Conservation (phyloP, 371 early-diverging fungal genomes). For the Mortierella sp. region DNA sequence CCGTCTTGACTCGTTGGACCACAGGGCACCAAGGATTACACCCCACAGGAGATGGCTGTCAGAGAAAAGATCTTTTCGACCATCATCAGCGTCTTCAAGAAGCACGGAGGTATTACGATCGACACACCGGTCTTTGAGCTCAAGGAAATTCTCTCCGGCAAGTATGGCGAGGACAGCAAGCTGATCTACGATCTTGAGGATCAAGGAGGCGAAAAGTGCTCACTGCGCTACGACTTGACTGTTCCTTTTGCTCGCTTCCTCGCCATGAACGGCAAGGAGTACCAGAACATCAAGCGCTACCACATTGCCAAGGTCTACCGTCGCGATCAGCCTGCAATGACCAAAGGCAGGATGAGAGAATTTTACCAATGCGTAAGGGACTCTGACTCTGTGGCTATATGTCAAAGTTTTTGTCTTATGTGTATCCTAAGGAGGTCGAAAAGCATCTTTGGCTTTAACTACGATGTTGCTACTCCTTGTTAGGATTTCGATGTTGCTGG, state of each 20-base stretch:
- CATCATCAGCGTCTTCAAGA: slow-evolving; percentile 89
- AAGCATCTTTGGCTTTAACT: too few species aligned
- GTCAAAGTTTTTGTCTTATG: too few species aligned
- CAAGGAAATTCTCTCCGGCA: slow-evolving; percentile 97
- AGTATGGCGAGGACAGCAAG: slow-evolving; percentile 99
- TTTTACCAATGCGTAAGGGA: slow-evolving; percentile 98
- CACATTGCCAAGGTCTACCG: slow-evolving; percentile 99
- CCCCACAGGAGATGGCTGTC: slow-evolving; percentile 94
- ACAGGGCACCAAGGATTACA: slow-evolving; percentile 98
- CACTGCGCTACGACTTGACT: slow-evolving; percentile 98
- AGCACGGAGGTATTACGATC: slow-evolving; percentile 98
- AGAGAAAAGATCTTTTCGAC: slow-evolving; percentile 92
- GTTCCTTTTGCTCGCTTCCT: slow-evolving; percentile 99
- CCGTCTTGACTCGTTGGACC: too few species aligned
- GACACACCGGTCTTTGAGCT: slow-evolving; percentile 99
- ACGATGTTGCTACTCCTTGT: background rate
- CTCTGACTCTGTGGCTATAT: too few species aligned
- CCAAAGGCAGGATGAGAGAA: slow-evolving; percentile 98
- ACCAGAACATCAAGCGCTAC: slow-evolving; percentile 95
- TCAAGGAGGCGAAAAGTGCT: slow-evolving; percentile 98
- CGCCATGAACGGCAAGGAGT: slow-evolving; percentile 89
- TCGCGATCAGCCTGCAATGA: slow-evolving; percentile 99
- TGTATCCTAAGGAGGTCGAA: too few species aligned
- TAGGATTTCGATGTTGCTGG: slow-evolving; percentile 99
- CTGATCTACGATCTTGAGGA: slow-evolving; percentile 98